Percentiles rank a stretch among this genome's conserved stretches.
Conservation (phyloP, 177 flowering plant species). For the Vitis hybrid region DNA sequence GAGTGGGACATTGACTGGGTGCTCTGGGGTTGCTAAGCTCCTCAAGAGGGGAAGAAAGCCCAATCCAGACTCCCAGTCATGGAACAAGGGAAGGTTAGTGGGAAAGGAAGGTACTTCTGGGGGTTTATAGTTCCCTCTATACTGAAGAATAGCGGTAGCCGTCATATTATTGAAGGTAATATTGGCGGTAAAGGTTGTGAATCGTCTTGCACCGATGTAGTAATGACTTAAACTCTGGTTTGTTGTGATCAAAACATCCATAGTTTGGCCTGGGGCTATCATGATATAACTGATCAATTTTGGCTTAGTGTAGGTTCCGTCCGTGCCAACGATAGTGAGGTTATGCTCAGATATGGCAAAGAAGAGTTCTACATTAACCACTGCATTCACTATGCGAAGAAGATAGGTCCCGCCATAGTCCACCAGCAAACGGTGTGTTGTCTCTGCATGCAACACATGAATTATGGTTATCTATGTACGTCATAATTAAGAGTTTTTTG, state of each 20-base stretch:
- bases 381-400: conserved; percentile 1
- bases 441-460: background rate
- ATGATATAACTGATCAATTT: background rate
- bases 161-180: background rate
- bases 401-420: background rate
- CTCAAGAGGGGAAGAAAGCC: background rate
- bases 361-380: background rate
- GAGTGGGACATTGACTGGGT: background rate
- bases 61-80: background rate
- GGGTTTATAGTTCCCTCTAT: background rate
- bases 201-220: background rate
- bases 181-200: background rate
- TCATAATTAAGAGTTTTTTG: too few species aligned
- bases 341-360: background rate
- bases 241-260: background rate
- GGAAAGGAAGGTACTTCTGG: background rate
- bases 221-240: background rate
- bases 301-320: background rate
- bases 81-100: background rate
- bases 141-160: background rate
- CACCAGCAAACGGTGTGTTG: background rate
- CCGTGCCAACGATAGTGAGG: background rate
- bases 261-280: conserved; percentile 2
- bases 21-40: background rate
- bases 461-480: too few species aligned